Evolutionary conservation across 257 asterid genomes (phyloP), one percentile per base, ranked within the genome.

Genomic region (Solanum virginianum): DNA sequence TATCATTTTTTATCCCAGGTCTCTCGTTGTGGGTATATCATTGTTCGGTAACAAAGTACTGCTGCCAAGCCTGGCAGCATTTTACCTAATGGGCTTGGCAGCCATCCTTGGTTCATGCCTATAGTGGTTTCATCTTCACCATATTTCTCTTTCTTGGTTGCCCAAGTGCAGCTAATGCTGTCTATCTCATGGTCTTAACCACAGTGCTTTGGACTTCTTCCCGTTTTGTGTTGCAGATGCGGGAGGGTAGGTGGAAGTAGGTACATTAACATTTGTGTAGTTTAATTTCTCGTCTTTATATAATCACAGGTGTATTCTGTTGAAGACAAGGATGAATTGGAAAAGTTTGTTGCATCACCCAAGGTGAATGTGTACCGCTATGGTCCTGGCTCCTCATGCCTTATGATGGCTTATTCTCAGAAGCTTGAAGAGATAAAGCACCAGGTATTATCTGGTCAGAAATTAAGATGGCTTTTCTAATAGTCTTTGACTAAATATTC

Each of bases 341-440:
- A 92, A 86, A 89, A 89, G 59, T 93, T 92, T 88, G 94, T 92
- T 72, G 88, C 92, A 54, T 90, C 95, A 86, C 99, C 99, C 32
- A 92, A 90, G 87, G 95, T 97, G 75, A 91, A 85, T 60, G 89
- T 92, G 32, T 92, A 93, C 88, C 89, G 86, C 85, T 97, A 93
- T 84, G 87, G 86, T 89, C 91, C 96, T 83, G 91, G 87, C 80
- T 49, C 80, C 55, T 85, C 91, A 80, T 55, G 86, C 85, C 85
- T 88, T 86, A 82, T 66, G 83, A 56, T 20, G 74, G 85, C 80
- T 47, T 94, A 88, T 86, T 72, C 53, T 84, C 85, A 59, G 87
- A 92, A 91, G 88, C 98, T 97, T 68, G 98, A 97, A 89, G 92
- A 87, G 79, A 90, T 95, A 86, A 97, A 90, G 90, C 82, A 85